Evolutionary conservation across 768 basidiomycete genomes (phyloP).

Genomic region (Tylopilus sp.): DNA sequence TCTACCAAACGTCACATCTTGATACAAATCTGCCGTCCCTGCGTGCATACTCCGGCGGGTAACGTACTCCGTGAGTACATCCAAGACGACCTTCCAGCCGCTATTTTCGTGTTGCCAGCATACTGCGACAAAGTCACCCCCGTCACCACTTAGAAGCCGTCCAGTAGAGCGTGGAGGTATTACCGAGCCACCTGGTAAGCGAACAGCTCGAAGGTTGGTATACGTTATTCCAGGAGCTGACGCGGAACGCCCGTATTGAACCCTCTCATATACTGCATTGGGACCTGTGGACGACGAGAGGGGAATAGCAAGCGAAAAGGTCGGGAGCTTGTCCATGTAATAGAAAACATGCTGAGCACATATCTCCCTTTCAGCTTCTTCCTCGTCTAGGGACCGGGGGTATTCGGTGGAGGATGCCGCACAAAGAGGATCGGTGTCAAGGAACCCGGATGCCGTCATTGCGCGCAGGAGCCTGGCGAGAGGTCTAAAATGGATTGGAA

Average conservation of each 20-base stretch:
- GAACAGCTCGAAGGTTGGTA: conserved; percentile 61
- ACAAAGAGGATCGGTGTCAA: conserved; percentile 67
- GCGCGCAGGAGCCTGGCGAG: conserved; percentile 71
- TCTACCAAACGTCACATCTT: conserved; percentile 51
- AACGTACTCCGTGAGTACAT: conserved; percentile 74
- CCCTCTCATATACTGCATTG: conserved; percentile 69
- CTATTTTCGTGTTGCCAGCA: conserved; percentile 81
- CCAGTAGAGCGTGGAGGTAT: conserved; percentile 68
- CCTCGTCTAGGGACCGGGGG: conserved; percentile 35
- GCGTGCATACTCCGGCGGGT: conserved; percentile 50
- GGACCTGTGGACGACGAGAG: conserved; percentile 57
- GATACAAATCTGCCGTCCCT: conserved; percentile 40
- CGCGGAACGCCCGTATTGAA: conserved; percentile 52
- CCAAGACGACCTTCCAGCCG: conserved; percentile 84
- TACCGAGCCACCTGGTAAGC: conserved; percentile 71
- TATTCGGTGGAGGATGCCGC: conserved; percentile 43
- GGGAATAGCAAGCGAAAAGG: conserved; percentile 74
- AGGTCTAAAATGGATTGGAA: conserved; percentile 73
- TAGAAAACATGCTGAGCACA: conserved; percentile 72
- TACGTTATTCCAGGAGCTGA: conserved; percentile 53
- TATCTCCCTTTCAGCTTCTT: conserved; percentile 48
- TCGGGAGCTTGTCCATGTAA: conserved; percentile 68
- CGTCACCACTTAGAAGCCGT: conserved; percentile 67
- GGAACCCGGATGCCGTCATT: conserved; percentile 73
- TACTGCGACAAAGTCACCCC: conserved; percentile 60